phyloP scores from a whole-genome alignment of 352 stramenopile genomes.

The Phytopythium aichiense region DNA sequence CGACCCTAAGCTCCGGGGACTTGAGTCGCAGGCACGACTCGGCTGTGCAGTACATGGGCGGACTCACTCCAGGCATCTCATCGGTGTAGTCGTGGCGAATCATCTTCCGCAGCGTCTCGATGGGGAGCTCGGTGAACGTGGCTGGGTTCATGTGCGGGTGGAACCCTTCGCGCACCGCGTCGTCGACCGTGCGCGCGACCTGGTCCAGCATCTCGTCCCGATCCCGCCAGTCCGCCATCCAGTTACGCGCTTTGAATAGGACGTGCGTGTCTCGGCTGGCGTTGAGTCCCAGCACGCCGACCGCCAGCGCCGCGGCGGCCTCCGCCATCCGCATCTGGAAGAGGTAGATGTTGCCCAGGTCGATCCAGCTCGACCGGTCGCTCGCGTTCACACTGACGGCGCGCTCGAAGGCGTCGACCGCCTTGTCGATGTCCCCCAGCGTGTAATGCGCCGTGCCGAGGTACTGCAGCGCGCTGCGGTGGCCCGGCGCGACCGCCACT shows the following conservation, averaged over 20 bases:
- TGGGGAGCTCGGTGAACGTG: conserved; percentile 41
- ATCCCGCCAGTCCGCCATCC: conserved; percentile 65
- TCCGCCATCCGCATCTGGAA: conserved; percentile 39
- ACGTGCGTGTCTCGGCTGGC: conserved; percentile 26
- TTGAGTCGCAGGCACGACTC: conserved; percentile 18
- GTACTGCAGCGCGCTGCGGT: conserved; percentile 60
- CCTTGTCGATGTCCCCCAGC: conserved; percentile 55
- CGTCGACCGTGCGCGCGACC: conserved; percentile 20
- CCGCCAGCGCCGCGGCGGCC: conserved; percentile 41
- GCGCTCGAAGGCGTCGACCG: conserved; percentile 51
- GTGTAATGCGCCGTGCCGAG: conserved; percentile 65
- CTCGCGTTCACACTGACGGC: conserved; percentile 46
- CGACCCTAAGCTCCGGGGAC: conserved; percentile 36
- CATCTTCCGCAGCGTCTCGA: conserved; percentile 20
- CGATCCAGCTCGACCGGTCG: conserved; percentile 52
- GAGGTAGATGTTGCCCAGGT: conserved; percentile 71
- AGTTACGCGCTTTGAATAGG: conserved; percentile 64
- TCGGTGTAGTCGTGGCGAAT: conserved; percentile 13
- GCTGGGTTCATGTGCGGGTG: conserved; percentile 25
- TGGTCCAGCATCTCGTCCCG: conserved; percentile 43
- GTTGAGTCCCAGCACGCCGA: conserved; percentile 31
- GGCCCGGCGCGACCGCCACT: conserved; percentile 26
- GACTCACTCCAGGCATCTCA: not conserved
- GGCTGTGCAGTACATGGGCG: conserved; percentile 15
- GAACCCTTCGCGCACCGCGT: conserved; percentile 12